Evolutionary conservation across 2,329 filamentous ascomycete species (phyloP).

Genomic region (Fusarium proliferatum): DNA sequence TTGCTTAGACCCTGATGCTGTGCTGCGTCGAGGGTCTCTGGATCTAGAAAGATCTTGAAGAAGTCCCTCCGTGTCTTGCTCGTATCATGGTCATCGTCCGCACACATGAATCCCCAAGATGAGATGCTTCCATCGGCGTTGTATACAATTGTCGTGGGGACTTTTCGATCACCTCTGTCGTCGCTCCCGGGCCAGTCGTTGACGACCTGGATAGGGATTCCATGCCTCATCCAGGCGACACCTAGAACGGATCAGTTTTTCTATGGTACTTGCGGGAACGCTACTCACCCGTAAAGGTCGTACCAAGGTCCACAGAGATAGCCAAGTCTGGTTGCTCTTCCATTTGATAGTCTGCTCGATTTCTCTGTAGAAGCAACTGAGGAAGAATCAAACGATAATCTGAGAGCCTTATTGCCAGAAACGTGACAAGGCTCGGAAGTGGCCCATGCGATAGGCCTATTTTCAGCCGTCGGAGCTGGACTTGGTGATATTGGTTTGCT

Average conservation of each 20-base stretch:
- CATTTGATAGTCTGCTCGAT: slow-evolving; percentile 17
- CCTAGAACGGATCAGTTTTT: slow-evolving; percentile 38
- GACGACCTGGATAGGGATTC: slow-evolving; percentile 57
- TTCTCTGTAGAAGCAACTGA: not conserved
- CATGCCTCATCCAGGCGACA: slow-evolving; percentile 53
- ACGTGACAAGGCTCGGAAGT: not conserved
- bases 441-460: not conserved
- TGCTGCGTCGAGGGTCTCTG: slow-evolving; percentile 55
- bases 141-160: slow-evolving; percentile 63
- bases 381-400: not conserved
- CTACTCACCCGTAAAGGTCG: slow-evolving; percentile 57
- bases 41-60: slow-evolving; percentile 67
- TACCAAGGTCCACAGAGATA: slow-evolving; percentile 58
- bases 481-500: not conserved
- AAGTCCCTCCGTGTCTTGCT: slow-evolving; percentile 57
- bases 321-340: slow-evolving; percentile 51
- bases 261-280: no score
- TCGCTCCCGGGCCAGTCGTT: slow-evolving; percentile 66
- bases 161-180: slow-evolving; percentile 65
- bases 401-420: not conserved
- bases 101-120: slow-evolving; percentile 65
- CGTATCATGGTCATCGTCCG: slow-evolving; percentile 53
- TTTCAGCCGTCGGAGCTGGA: not conserved
- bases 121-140: slow-evolving; percentile 54
- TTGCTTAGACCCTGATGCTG: slow-evolving; percentile 57